phyloP scores from a whole-genome alignment of 768 basidiomycete species.

The Terana coerulea region DNA sequence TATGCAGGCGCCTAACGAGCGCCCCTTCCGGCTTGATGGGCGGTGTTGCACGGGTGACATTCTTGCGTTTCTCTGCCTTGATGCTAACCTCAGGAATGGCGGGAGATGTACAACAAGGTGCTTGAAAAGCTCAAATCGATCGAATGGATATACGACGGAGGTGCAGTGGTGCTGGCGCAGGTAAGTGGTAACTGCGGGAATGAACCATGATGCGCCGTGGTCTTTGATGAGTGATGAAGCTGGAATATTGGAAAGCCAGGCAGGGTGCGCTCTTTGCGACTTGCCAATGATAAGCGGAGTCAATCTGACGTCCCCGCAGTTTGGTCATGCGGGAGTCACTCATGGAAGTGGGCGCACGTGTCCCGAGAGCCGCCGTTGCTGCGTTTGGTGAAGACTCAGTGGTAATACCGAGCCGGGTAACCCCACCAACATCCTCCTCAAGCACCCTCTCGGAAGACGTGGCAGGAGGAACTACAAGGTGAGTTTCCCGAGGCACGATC shows the following conservation, averaged over 20 bases:
- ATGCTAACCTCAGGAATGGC: not conserved
- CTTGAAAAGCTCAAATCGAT: conserved; percentile 2
- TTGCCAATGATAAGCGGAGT: not conserved
- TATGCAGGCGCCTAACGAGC: not conserved
- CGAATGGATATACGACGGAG: not conserved
- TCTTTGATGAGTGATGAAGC: not conserved
- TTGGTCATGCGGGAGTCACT: not conserved
- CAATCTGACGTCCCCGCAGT: not conserved
- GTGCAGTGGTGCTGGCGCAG: not conserved
- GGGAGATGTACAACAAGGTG: not conserved
- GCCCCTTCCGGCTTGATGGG: not conserved
- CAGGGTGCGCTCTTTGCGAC: not conserved
- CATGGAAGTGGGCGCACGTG: not conserved
- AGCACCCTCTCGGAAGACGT: too few relatives aligned
- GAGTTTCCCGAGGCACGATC: too few relatives aligned
- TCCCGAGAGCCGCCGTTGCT: too few relatives aligned
- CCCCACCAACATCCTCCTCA: too few relatives aligned
- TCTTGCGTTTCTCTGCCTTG: not conserved
- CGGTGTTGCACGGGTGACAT: conserved; percentile 11
- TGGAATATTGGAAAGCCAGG: not conserved
- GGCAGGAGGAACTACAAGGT: not conserved
- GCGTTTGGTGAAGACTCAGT: not conserved
- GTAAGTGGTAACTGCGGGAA: not conserved
- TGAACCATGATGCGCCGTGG: not conserved
- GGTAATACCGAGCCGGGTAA: too few relatives aligned